Percentiles rank a stretch among this genome's conserved stretches.
These are phyloP conservation scores for Fusarium floridanum DNA, from an alignment of 2,329 filamentous ascomycete genomes.

Conservation along the genomic window DNA sequence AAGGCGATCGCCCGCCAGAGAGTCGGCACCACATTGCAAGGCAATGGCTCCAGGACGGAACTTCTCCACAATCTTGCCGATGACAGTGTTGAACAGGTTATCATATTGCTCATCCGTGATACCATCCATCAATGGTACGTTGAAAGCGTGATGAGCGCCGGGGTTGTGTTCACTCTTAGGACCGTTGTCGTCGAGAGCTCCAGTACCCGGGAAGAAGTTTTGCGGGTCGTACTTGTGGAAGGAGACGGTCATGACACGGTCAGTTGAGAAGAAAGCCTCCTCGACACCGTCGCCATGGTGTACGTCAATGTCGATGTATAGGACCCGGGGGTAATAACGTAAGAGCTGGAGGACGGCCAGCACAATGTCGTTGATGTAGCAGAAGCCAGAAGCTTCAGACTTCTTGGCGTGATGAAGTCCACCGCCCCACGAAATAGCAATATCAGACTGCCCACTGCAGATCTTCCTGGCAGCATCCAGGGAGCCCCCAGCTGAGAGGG, in stretches of 20 bases:
- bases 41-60: constrained; percentile 94
- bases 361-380: constrained; percentile 99
- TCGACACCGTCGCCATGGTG: constrained; percentile 93
- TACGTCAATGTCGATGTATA: constrained; percentile 96
- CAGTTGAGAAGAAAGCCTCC: constrained; percentile 90
- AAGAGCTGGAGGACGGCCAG: constrained; percentile 91
- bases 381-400: constrained; percentile 93
- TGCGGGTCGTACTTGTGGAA: constrained; percentile 95
- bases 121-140: constrained; percentile 90
- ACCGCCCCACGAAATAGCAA: constrained; percentile 97
- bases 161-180: constrained; percentile 86
- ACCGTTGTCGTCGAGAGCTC: constrained; percentile 87
- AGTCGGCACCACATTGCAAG: constrained; percentile 95
- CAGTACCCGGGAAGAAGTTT: constrained; percentile 91
- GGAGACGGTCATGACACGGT: constrained; percentile 91
- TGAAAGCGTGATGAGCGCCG: constrained; percentile 89
- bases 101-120: constrained; percentile 93
- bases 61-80: constrained; percentile 81
- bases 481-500: constrained; percentile 90
- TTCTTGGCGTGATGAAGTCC: constrained; percentile 97
- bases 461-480: constrained; percentile 93
- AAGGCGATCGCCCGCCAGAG: constrained; percentile 90
- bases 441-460: constrained; percentile 87
- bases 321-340: constrained; percentile 82
- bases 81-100: constrained; percentile 84